Evolutionary conservation across 148 eudicot genomes (phyloP).

Genomic region (Rhododendron molle): DNA sequence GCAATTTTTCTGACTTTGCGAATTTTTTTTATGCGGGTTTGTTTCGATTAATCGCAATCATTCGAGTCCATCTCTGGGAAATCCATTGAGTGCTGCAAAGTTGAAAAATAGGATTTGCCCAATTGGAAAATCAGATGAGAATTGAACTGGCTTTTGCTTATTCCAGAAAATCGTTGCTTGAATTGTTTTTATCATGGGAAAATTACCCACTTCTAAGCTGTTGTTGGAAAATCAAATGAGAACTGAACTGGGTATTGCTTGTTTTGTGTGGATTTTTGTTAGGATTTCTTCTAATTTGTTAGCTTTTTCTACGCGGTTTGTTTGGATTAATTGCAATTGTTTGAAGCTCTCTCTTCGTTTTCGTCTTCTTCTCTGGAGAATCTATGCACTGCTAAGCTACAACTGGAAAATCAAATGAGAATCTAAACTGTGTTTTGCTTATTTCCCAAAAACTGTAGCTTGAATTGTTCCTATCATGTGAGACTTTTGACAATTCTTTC

Average conservation of each 20-base stretch:
- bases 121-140: not conserved
- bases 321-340: no score
- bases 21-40: no score
- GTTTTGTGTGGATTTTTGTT: no score
- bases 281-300: no score
- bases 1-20: not conserved
- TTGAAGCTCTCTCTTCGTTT: no score
- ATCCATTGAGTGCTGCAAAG: not conserved
- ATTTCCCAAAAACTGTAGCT: not conserved
- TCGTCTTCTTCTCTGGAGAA: not conserved
- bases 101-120: no score
- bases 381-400: not conserved
- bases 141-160: conserved; percentile 6
- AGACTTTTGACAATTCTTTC: not conserved
- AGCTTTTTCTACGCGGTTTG: no score
- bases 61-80: not conserved
- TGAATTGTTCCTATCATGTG: not conserved
- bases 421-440: not conserved
- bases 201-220: not conserved
- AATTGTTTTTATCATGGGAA: not conserved
- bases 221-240: no score
- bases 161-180: not conserved
- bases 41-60: no score
- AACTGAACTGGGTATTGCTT: no score
- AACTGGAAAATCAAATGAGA: not conserved